These are phyloP conservation scores for Vanrija pseudolonga DNA, from an alignment of 1,284 basidiomycete genomes.

Conservation along the genomic window DNA sequence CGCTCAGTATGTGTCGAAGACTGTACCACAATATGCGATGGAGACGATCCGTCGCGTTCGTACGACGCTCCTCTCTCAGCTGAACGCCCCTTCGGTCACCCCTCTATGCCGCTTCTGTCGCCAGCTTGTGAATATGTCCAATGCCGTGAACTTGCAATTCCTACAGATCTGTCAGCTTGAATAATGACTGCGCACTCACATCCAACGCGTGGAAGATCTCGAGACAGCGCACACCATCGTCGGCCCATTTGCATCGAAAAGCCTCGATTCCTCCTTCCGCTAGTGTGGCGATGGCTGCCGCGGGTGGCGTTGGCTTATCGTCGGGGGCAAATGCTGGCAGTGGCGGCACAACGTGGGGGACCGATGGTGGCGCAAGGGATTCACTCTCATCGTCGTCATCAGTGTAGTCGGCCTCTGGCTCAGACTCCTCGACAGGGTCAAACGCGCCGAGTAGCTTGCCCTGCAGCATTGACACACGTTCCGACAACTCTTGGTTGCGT, in stretches of 20 bases:
- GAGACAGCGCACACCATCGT: slow-evolving; percentile 3
- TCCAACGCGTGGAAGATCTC: slow-evolving; percentile 18
- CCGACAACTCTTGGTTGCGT: slow-evolving; percentile 34
- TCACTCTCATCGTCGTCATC: slow-evolving; percentile 4
- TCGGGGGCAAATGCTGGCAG: slow-evolving; percentile 9
- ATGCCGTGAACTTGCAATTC: slow-evolving; percentile 16
- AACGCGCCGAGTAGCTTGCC: slow-evolving; percentile 35
- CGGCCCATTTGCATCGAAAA: slow-evolving; percentile 21
- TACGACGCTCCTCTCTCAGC: no score
- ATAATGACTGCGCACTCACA: slow-evolving; percentile 1
- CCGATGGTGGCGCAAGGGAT: not conserved
- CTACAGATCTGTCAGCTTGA: slow-evolving; percentile 5
- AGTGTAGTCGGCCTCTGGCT: slow-evolving; percentile 9
- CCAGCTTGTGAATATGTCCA: slow-evolving; percentile 9
- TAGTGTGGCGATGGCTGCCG: slow-evolving; percentile 5
- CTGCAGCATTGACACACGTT: slow-evolving; percentile 24
- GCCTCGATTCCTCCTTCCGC: slow-evolving; percentile 10
- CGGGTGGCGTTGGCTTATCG: not conserved
- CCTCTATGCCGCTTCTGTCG: no score
- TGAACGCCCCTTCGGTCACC: no score
- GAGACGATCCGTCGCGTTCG: no score
- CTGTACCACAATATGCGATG: no score
- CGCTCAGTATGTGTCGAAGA: no score
- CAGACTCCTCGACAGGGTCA: slow-evolving; percentile 11
- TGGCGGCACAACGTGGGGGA: not conserved